Evolutionary conservation across 805 yeast species (phyloP).

Genomic region (Priceomyces fermenticarens): DNA sequence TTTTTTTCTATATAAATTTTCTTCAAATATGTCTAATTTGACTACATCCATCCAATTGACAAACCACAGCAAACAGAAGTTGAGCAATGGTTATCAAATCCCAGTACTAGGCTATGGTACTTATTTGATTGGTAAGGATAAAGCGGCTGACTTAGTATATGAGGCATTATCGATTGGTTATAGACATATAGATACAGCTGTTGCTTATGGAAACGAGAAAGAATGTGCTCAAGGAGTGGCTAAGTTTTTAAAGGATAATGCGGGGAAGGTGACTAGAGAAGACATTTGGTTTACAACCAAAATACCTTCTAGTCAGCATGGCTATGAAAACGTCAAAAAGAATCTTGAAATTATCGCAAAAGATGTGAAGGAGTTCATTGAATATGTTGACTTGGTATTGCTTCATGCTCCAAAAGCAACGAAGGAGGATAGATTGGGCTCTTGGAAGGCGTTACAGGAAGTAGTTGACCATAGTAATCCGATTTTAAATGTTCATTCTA

Average conservation of each 20-base stretch:
- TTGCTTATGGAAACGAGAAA: constrained; percentile 59
- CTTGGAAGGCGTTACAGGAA: constrained; percentile 76
- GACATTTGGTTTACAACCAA: constrained; percentile 39
- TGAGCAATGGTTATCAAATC: constrained; percentile 54
- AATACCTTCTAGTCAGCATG: constrained; percentile 27
- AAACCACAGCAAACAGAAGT: constrained; percentile 33
- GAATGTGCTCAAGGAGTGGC: constrained; percentile 61
- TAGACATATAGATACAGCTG: constrained; percentile 75
- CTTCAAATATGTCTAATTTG: constrained; percentile 15
- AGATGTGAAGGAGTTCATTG: constrained; percentile 29
- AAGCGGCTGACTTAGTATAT: constrained; percentile 44
- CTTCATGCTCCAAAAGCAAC: constrained; percentile 51
- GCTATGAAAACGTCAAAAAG: constrained; percentile 32
- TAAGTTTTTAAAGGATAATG: constrained; percentile 47
- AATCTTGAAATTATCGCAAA: constrained; percentile 28
- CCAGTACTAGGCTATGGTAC: constrained; percentile 61
- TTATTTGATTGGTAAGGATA: constrained; percentile 38
- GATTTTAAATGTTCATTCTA: constrained; percentile 54
- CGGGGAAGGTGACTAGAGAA: constrained; percentile 22
- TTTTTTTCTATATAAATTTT: no score
- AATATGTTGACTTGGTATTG: constrained; percentile 39
- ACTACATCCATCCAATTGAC: constrained; percentile 35
- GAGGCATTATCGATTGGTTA: constrained; percentile 64
- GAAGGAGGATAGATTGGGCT: constrained; percentile 48
- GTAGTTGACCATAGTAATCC: constrained; percentile 45